Conservation (phyloP, 2,329 filamentous ascomycete species). For the Penicillium sp. region DNA sequence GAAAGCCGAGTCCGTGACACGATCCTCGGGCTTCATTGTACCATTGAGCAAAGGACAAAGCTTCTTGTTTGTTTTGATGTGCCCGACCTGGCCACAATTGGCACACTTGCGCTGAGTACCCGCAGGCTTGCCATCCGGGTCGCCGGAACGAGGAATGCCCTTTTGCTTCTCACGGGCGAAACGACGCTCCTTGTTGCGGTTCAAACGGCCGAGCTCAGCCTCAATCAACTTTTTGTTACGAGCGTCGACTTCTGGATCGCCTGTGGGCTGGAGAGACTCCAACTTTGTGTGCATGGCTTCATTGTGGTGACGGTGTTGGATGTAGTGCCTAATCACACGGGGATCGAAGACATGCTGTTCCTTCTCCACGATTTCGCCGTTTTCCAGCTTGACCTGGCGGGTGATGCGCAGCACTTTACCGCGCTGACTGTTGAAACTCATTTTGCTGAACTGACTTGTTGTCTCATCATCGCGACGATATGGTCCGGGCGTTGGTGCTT, state of each 20-base stretch:
- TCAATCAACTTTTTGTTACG: constrained; percentile 62
- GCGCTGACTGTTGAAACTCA: constrained; percentile 66
- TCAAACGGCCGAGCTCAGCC: constrained; percentile 75
- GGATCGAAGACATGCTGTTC: constrained; percentile 70
- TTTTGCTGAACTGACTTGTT: constrained; percentile 71
- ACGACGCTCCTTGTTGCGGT: constrained; percentile 87
- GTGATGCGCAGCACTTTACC: constrained; percentile 72
- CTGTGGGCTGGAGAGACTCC: constrained; percentile 62
- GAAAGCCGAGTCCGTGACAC: constrained; percentile 48
- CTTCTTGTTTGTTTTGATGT: constrained; percentile 99
- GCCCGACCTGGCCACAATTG: constrained; percentile 93
- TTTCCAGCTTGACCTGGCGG: constrained; percentile 63
- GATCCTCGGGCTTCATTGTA: constrained; percentile 63
- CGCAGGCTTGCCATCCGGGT: constrained; percentile 62
- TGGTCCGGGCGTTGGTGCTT: constrained; percentile 59
- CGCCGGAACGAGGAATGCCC: constrained; percentile 53
- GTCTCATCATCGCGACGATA: constrained; percentile 69
- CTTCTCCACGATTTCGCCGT: constrained; percentile 62
- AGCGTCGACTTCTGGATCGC: constrained; percentile 65
- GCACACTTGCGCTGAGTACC: constrained; percentile 81
- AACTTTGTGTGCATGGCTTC: constrained; percentile 72
- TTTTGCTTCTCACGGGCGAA: constrained; percentile 90
- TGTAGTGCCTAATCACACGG: constrained; percentile 84
- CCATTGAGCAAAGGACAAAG: constrained; percentile 84
- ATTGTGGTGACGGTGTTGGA: constrained; percentile 70